These are phyloP conservation scores for Aureobasidium musti DNA, from an alignment of 2,329 filamentous ascomycete species.

Conservation along the genomic window DNA sequence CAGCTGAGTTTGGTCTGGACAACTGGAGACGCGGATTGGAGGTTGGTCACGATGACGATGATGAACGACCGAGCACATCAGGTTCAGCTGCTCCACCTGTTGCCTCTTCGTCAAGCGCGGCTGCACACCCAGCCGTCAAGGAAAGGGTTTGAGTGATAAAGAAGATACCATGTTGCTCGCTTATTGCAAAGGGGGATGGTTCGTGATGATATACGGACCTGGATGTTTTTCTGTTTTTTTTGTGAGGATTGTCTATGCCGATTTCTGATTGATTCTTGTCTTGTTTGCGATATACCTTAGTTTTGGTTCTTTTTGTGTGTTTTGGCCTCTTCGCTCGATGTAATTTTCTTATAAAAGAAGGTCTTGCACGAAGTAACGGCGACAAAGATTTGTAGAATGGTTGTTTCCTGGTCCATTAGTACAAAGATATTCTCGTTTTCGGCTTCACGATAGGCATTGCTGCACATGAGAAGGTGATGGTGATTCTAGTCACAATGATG, in stretches of 20 bases:
- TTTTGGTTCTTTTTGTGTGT: conserved; percentile 6
- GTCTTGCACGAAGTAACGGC: conserved; percentile 11
- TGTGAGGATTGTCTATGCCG: not conserved
- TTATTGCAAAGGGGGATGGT: not conserved
- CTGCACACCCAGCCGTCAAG: not conserved
- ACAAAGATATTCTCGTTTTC: not conserved
- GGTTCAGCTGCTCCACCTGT: conserved; percentile 3
- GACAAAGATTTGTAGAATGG: conserved; percentile 12
- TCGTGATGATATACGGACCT: conserved; percentile 10
- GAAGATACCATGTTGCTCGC: not conserved
- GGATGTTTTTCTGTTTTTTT: conserved; percentile 7
- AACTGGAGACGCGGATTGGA: conserved; percentile 27
- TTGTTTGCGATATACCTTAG: conserved; percentile 29
- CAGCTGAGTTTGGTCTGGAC: conserved; percentile 19
- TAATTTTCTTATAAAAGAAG: not conserved
- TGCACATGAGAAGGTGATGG: not conserved
- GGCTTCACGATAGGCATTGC: not conserved
- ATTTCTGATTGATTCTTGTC: conserved; percentile 20
- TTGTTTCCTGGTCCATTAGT: not conserved
- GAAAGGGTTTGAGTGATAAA: conserved; percentile 17
- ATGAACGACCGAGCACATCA: conserved; percentile 20
- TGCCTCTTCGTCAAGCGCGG: conserved; percentile 1
- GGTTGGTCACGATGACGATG: conserved; percentile 10
- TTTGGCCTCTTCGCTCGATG: not conserved
- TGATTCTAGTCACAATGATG: not conserved